These are phyloP conservation scores for Pholiota microspora DNA, from an alignment of 768 basidiomycete genomes.

Conservation along the genomic window DNA sequence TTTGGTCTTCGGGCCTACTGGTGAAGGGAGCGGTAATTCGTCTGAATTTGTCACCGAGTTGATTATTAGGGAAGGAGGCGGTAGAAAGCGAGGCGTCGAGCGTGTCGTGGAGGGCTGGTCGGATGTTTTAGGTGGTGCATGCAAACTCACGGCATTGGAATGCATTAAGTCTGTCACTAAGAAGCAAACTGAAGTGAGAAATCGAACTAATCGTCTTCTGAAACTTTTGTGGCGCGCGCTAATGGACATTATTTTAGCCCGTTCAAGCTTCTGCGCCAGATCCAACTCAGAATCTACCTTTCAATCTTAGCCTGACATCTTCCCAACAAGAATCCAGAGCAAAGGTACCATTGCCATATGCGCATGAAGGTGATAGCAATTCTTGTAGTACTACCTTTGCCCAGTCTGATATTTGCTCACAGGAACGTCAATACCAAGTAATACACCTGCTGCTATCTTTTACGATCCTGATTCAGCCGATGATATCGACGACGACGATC, in stretches of 20 bases:
- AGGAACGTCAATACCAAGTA: conserved; percentile 34
- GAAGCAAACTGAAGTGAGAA: conserved; percentile 35
- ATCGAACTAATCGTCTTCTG: not conserved
- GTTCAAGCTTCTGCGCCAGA: conserved; percentile 37
- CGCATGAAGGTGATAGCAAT: conserved; percentile 64
- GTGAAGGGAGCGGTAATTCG: conserved; percentile 44
- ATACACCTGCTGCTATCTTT: conserved; percentile 52
- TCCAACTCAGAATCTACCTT: conserved; percentile 70
- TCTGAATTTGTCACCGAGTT: conserved; percentile 63
- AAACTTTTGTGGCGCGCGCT: not conserved
- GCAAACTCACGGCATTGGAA: conserved; percentile 49
- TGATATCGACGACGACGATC: conserved; percentile 94
- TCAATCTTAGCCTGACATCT: conserved; percentile 83
- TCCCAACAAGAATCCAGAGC: conserved; percentile 80
- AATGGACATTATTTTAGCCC: not conserved
- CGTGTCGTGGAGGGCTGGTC: conserved; percentile 68
- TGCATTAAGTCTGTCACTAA: conserved; percentile 42
- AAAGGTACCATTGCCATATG: conserved; percentile 87
- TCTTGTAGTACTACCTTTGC: not conserved
- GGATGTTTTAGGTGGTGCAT: conserved; percentile 28
- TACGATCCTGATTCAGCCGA: conserved; percentile 95
- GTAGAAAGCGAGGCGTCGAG: conserved; percentile 54
- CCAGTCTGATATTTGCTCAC: not conserved
- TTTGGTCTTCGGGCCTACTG: conserved; percentile 56
- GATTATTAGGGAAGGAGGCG: conserved; percentile 45